Base-by-base conservation (phyloP, 1,139 yeast genomes). In the Saccharomyces hybrid region DNA sequence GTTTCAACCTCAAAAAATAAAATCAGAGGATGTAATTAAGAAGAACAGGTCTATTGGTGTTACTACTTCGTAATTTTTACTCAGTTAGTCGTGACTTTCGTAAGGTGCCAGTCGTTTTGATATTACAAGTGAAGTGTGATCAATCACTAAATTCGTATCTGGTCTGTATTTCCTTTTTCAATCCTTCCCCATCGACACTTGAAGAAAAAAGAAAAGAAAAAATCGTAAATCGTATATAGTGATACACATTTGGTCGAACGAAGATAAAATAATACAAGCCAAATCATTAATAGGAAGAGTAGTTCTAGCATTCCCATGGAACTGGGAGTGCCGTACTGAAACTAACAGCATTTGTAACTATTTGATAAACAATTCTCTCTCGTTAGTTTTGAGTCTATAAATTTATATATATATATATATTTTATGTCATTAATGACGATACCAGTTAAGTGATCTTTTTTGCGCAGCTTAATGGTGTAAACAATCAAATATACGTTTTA, bases 171-270 rank as follows among this genome's bases (percentile, higher is more conserved):
- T 50, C 46, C 16, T 34, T 46, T 24, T 32, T n/a, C n/a, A 28
- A 16, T 48, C 46, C 50, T 41, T 38, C 44, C 44, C 44, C 44
- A 38, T 38, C 44, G 21, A 38, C 44, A 19, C 44, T 38, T 38
- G 44, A 38, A 38, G 44, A 38, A 38, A 38, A 38, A 38, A 38
- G 44, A 38, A 38, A 38, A 38, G 24, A 38, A 38, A 16, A 38
- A 16, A 38, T 6, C 6, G 7, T n/a, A n/a, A 32, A 38, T 19
- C 44, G 44, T 38, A 4, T 2, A 19, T 38, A 19, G 12, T 19
- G 44, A 38, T 38, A 6, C 11, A 38, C 3, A 3, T 1, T 34
- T 34, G 19, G 3, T 8, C 41, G 14, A 6, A 7, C 1, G 1
- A 5, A 4, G 26, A 24, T 24, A 4, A 24, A 24, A 24, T 4